Conservation (phyloP, 495 filamentous ascomycete species). For the Elasticomyces elasticus region DNA sequence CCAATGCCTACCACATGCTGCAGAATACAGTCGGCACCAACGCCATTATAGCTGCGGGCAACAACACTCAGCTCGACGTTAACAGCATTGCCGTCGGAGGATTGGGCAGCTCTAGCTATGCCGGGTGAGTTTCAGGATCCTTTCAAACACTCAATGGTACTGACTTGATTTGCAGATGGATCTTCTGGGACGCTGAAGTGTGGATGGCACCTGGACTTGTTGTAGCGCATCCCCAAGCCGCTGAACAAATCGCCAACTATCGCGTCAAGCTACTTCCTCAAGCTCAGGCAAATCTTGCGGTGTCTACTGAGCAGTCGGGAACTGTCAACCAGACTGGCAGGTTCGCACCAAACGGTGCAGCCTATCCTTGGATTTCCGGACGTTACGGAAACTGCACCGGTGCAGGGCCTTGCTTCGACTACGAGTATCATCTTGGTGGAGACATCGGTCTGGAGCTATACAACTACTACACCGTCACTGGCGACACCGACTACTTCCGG, state of each 20-base stretch:
- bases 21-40: constrained; percentile 53
- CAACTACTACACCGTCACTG: constrained; percentile 52
- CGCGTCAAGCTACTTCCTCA: constrained; percentile 43
- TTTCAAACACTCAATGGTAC: not conserved
- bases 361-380: constrained; percentile 56
- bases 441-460: constrained; percentile 57
- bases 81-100: constrained; percentile 55
- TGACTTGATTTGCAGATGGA: constrained; percentile 1
- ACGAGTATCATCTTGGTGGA: constrained; percentile 59
- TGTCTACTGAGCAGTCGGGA: constrained; percentile 20
- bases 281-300: constrained; percentile 36
- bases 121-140: constrained; percentile 28
- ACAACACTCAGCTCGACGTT: constrained; percentile 35
- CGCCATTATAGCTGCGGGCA: constrained; percentile 27
- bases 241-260: constrained; percentile 49
- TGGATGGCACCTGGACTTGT: constrained; percentile 61
- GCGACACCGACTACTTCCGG: constrained; percentile 46
- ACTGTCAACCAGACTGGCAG: constrained; percentile 42
- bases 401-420: constrained; percentile 57
- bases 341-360: constrained; percentile 44
- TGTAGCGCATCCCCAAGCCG: constrained; percentile 47
- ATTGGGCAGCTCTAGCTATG: constrained; percentile 53
- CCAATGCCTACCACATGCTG: constrained; percentile 59
- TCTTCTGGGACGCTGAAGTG: constrained; percentile 54
- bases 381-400: constrained; percentile 56